Evolutionary conservation across 495 filamentous ascomycete species (phyloP).

Genomic region (Aspergillus coremiiformis): DNA sequence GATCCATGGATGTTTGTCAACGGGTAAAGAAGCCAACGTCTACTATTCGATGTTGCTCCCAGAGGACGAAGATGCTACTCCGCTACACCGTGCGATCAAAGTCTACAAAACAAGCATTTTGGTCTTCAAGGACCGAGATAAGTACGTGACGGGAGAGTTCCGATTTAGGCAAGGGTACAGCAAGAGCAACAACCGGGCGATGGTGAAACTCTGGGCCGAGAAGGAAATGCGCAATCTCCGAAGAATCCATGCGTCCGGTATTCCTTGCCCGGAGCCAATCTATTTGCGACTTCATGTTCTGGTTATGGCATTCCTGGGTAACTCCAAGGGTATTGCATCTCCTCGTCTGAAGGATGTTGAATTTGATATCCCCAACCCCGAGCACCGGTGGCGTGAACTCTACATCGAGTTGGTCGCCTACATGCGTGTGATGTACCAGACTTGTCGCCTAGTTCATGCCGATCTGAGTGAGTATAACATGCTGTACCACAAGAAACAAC

Average conservation of each 20-base stretch:
- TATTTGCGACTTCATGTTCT: slow-evolving; percentile 83
- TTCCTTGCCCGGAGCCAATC: slow-evolving; percentile 84
- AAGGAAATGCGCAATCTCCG: slow-evolving; percentile 95
- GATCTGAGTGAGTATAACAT: slow-evolving; percentile 98
- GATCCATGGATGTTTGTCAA: slow-evolving; percentile 86
- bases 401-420: slow-evolving; percentile 80
- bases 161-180: slow-evolving; percentile 76
- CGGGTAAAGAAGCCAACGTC: slow-evolving; percentile 96
- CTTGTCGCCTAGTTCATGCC: slow-evolving; percentile 84
- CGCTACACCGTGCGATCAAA: slow-evolving; percentile 77
- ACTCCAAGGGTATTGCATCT: slow-evolving; percentile 76
- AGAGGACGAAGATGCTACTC: slow-evolving; percentile 33
- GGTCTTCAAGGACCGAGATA: slow-evolving; percentile 94
- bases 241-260: slow-evolving; percentile 71
- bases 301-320: slow-evolving; percentile 87
- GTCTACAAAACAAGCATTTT: slow-evolving; percentile 96
- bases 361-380: slow-evolving; percentile 47
- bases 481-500: slow-evolving; percentile 72
- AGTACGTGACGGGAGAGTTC: slow-evolving; percentile 89
- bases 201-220: slow-evolving; percentile 97
- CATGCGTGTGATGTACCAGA: slow-evolving; percentile 88
- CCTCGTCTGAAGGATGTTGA: slow-evolving; percentile 75
- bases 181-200: slow-evolving; percentile 84
- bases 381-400: slow-evolving; percentile 59
- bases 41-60: slow-evolving; percentile 66